Evolutionary conservation across 2,329 filamentous ascomycete genomes (phyloP), one percentile per base, ranked within the genome.

Genomic region (Fusarium pininemorale): DNA sequence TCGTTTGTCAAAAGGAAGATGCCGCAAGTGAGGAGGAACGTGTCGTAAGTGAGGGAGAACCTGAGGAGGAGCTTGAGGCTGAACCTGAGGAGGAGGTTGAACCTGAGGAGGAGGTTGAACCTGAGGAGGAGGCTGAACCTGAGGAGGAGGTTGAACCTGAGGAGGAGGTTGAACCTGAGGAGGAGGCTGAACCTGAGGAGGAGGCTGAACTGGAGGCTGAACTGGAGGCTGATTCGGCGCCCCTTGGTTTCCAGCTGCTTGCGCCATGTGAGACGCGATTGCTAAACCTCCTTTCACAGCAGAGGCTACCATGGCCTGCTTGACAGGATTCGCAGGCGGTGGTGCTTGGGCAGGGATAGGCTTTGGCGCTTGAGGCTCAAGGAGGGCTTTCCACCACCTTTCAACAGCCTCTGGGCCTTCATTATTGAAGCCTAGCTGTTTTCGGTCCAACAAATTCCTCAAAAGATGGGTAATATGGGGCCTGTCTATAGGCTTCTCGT

Each of bases 401-500:
- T 38, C 51, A 39, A 72, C 56, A 8, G 69, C 61, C 10, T 74
- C 66, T 10, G 69, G 59, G 5, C 70, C 20, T 48, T 48, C 24
- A 22, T 79, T 69, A 7, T 45, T 24, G 28, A 79, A 79, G 10
- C 66, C 72, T 1, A 11, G 41, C 16, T 48, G 7, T 39, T 78
- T 79, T 38, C 79, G 78, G 12, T 24, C 28, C 16, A 65, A 45
- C 10, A 80, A 69, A 22, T 51, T 48, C 8, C 47, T 59, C 14
- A 80, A 62, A 22, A 82, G 70, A 3, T 64, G 38, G 37, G 68
- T 24, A 15, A 81, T 65, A 9, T 28, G 50, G 13, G 81, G 81
- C 1, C 81, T 79, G 11, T 79, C 71, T 28, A 45, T 18, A 2
- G 81, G 81, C 6, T 69, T 54, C 20, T 80, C 72, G 35, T 69